These are phyloP conservation scores for Penicillium parvum DNA, from an alignment of 495 filamentous ascomycete genomes.

Conservation along the genomic window DNA sequence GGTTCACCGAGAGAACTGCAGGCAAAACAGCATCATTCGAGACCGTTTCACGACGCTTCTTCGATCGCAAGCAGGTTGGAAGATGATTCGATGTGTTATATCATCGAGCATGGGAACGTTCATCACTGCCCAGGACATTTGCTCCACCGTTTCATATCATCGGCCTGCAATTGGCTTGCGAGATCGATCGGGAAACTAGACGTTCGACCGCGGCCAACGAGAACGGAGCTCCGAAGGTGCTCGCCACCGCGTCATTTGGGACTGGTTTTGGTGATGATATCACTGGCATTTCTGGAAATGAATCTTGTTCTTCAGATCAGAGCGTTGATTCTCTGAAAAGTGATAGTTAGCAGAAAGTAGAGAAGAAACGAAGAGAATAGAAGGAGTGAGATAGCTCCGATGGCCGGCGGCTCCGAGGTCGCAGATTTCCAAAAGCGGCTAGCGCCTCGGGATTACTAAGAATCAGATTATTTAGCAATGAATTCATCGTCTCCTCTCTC, in stretches of 20 bases:
- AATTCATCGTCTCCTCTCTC: constrained; percentile 25
- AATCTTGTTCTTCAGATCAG: background rate
- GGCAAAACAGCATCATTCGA: background rate
- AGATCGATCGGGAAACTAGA: constrained; percentile 17
- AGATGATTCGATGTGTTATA: constrained; percentile 2
- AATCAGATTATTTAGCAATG: constrained; percentile 34
- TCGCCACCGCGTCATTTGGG: constrained; percentile 11
- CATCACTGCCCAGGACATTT: constrained; percentile 8
- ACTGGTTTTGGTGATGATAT: constrained; percentile 13
- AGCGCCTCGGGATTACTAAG: constrained; percentile 20
- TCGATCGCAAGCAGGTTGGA: background rate
- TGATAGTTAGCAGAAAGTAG: background rate
- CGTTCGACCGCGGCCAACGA: constrained; percentile 19
- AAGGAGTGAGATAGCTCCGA: constrained; percentile 24
- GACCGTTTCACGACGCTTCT: background rate
- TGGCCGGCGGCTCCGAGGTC: constrained; percentile 21
- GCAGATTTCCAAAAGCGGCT: constrained; percentile 13
- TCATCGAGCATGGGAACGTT: constrained; percentile 6
- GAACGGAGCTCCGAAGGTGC: constrained; percentile 3
- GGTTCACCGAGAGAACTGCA: too few species aligned
- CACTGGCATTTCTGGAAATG: constrained; percentile 1
- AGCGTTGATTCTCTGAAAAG: too few species aligned
- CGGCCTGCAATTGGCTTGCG: constrained; percentile 16
- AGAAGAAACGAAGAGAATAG: background rate
- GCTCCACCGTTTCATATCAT: constrained; percentile 28